Evolutionary conservation across 306 rosid genomes (phyloP).

Genomic region (Dryas drummondii): DNA sequence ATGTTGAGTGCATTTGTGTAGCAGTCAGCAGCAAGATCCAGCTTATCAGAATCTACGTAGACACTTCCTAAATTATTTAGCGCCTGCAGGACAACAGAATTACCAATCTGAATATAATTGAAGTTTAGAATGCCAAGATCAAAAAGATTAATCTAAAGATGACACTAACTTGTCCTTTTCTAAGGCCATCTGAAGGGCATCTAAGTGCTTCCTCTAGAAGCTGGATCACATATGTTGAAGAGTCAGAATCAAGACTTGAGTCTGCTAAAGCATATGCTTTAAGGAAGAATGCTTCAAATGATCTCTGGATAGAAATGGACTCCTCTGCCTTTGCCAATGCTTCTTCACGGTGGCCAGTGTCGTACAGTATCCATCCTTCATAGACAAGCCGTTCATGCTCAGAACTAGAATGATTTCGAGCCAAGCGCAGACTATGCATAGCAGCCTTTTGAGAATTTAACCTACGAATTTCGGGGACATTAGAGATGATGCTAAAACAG

Average conservation of each 20-base stretch:
- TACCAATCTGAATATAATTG: constrained; percentile 20
- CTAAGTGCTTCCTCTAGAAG: constrained; percentile 85
- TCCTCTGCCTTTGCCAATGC: constrained; percentile 84
- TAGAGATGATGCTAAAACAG: constrained; percentile 3
- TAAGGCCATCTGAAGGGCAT: constrained; percentile 94
- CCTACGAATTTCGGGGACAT: constrained; percentile 39
- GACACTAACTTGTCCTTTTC: constrained; percentile 83
- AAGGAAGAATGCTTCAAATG: constrained; percentile 92
- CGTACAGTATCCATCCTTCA: constrained; percentile 95
- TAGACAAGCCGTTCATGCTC: constrained; percentile 82
- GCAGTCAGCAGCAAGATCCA: constrained; percentile 93
- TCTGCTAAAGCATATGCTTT: constrained; percentile 88
- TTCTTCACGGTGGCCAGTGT: constrained; percentile 90
- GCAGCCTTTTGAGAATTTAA: constrained; percentile 90
- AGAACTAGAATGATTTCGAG: constrained; percentile 69
- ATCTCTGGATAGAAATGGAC: constrained; percentile 78
- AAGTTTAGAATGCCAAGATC: constrained; percentile 20
- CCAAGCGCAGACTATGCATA: constrained; percentile 77
- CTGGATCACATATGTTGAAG: constrained; percentile 61
- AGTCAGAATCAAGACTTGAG: constrained; percentile 64
- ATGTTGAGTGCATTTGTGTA: constrained; percentile 83
- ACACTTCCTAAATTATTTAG: constrained; percentile 86
- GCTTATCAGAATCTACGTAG: constrained; percentile 75
- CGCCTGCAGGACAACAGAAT: constrained; percentile 55
- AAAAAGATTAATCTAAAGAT: constrained; percentile 5